Conservation (phyloP, 805 yeast genomes). For the Candida manassasensis region DNA sequence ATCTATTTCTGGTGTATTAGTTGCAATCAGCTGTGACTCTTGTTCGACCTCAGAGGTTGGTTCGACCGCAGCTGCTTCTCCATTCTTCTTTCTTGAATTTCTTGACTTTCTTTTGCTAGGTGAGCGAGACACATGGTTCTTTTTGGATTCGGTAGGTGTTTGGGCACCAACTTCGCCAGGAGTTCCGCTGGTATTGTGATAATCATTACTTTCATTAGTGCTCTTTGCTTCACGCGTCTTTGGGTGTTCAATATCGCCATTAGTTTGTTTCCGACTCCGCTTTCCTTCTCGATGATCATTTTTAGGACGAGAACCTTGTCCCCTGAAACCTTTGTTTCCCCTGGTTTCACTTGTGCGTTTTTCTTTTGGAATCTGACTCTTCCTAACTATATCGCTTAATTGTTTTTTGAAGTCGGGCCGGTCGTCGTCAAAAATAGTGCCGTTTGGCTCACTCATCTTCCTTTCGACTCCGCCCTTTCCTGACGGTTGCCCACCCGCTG, state of each 20-base stretch:
- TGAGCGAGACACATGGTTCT: no score
- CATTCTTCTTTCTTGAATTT: not conserved
- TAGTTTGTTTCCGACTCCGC: not conserved
- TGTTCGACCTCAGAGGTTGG: no score
- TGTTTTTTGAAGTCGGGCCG: constrained; percentile 32
- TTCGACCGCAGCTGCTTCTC: not conserved
- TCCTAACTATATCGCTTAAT: constrained; percentile 23
- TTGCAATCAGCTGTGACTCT: no score
- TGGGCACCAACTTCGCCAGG: no score
- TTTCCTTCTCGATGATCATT: not conserved
- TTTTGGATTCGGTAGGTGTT: no score
- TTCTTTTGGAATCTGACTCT: constrained; percentile 13
- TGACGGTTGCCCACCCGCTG: constrained; percentile 1
- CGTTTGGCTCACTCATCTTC: not conserved
- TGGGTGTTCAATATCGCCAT: no score
- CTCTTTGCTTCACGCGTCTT: no score
- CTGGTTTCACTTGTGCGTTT: constrained; percentile 7
- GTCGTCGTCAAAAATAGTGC: constrained; percentile 12
- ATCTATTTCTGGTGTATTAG: no score
- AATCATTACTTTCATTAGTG: no score
- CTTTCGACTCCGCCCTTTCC: not conserved
- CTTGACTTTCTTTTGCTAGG: constrained; percentile 2
- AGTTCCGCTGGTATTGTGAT: no score
- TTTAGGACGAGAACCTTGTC: not conserved
- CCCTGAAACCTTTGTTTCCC: not conserved